phyloP scores from a whole-genome alignment of 306 rosid species.

The Citrullus mucosospermus region DNA sequence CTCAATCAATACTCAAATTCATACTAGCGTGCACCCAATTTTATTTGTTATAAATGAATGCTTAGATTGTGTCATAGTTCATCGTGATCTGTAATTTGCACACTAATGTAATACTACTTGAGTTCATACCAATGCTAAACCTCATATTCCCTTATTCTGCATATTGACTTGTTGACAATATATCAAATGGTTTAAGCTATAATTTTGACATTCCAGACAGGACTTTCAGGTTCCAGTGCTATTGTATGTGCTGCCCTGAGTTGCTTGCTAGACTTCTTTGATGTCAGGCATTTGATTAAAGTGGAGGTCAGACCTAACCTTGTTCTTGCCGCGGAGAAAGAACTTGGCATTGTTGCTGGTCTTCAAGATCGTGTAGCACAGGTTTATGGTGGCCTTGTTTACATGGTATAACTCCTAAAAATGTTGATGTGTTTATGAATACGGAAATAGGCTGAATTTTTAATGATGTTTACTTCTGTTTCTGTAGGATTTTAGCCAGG shows the following conservation, averaged over 20 bases:
- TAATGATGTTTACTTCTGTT: not conserved
- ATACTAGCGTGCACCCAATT: no score
- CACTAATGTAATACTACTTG: not conserved
- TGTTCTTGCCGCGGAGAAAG: constrained; percentile 65
- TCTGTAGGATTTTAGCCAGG: constrained; percentile 68
- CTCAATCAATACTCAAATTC: not conserved
- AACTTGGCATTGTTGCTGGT: constrained; percentile 93
- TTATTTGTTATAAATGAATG: not conserved
- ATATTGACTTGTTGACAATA: not conserved
- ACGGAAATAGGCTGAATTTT: not conserved
- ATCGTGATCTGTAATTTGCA: not conserved
- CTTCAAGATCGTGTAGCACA: constrained; percentile 95
- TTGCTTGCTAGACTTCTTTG: constrained; percentile 78
- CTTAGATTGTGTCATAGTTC: not conserved
- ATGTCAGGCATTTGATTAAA: constrained; percentile 48
- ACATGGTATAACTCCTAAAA: constrained; percentile 42
- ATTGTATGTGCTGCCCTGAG: constrained; percentile 75
- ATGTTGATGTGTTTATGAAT: not conserved
- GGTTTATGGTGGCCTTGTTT: constrained; percentile 76
- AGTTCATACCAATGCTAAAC: not conserved
- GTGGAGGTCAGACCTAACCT: constrained; percentile 70
- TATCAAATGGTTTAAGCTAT: constrained; percentile 2
- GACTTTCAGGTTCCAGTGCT: constrained; percentile 95
- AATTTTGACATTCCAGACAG: constrained; percentile 48
- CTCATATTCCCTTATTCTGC: not conserved